Conservation (phyloP, 352 stramenopile genomes). For the Phytophthora constricta region DNA sequence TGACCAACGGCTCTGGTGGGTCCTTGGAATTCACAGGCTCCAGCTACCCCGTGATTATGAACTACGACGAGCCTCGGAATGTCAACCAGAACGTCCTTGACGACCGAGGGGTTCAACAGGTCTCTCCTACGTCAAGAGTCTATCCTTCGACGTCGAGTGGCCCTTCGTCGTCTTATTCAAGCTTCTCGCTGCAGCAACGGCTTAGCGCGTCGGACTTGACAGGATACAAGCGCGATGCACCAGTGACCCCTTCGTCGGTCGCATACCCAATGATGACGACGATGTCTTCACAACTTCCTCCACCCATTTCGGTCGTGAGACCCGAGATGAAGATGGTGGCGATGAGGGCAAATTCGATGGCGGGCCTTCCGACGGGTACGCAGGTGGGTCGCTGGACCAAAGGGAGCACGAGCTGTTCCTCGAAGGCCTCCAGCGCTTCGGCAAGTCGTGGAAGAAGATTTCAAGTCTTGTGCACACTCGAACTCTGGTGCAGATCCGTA, state of each 20-base stretch:
- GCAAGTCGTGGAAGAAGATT: constrained; percentile 94
- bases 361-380: constrained; percentile 10
- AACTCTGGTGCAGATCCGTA: constrained; percentile 95
- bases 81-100: neutral
- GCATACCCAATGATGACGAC: constrained; percentile 10
- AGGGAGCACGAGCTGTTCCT: constrained; percentile 90
- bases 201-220: constrained; percentile 13
- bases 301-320: constrained; percentile 7
- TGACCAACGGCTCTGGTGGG: constrained; percentile 8
- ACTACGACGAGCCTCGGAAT: constrained; percentile 8
- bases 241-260: neutral
- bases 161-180: constrained; percentile 15
- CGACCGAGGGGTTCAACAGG: constrained; percentile 19
- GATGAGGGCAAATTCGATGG: neutral
- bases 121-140: neutral
- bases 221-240: constrained; percentile 20
- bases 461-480: constrained; percentile 79
- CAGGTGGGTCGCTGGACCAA: constrained; percentile 90
- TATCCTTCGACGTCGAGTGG: constrained; percentile 6
- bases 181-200: constrained; percentile 5
- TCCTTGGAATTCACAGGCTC: constrained; percentile 13
- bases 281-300: neutral
- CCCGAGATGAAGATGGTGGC: constrained; percentile 11
- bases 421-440: constrained; percentile 83
- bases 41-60: constrained; percentile 11